Base-by-base conservation (phyloP, 208 protist genomes). In the Naegleria fowleri region DNA sequence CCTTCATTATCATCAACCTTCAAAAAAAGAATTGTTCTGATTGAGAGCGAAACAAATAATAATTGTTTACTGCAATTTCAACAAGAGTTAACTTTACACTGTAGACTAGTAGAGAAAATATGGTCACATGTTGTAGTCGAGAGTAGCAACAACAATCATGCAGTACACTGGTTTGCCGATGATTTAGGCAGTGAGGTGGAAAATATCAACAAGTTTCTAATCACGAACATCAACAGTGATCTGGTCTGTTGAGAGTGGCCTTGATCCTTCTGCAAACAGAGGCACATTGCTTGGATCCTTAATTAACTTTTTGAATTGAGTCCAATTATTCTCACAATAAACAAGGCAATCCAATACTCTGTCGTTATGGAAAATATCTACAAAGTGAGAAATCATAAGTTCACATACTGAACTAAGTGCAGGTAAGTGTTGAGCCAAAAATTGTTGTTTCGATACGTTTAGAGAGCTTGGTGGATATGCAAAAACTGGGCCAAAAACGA, bases 401-500 rank as follows among this genome's bases (percentile, higher is more conserved):
- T 87, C 83, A 40, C 39, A 51, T 22, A 25, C 33, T 0, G 39
- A 29, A 36, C 40, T 87, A 15, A 87, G 40, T 9, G 15, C 15
- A 40, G 83, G 83, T 51, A 87, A 87, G 83, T 87, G 83, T 41
- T 25, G 16, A 52, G 83, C 33, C 5, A 87, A 51, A 15, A 87
- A 51, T 25, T 41, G 16, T 87, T 87, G 83, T 39, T 87, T 87
- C 43, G 83, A 51, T 6, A 87, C 33, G 19, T 87, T 25, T 9
- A 41, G 83, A 25, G 15, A 22, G 13, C 29, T 22, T 29, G 39
- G 33, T 52, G 83, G 41, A 33, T 40, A 87, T 16, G 83, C 36
- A 87, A 87, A 87, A 15, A 87, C 83, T 22, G 40, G 36, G n/a
- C 83, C 83, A 36, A 87, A 87, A 29, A 87, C 83, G 43, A 87